Percentiles rank a stretch among this genome's conserved stretches.
These are phyloP conservation scores for Discostella stelligera DNA, from an alignment of 352 stramenopile genomes.

Conservation along the genomic window DNA sequence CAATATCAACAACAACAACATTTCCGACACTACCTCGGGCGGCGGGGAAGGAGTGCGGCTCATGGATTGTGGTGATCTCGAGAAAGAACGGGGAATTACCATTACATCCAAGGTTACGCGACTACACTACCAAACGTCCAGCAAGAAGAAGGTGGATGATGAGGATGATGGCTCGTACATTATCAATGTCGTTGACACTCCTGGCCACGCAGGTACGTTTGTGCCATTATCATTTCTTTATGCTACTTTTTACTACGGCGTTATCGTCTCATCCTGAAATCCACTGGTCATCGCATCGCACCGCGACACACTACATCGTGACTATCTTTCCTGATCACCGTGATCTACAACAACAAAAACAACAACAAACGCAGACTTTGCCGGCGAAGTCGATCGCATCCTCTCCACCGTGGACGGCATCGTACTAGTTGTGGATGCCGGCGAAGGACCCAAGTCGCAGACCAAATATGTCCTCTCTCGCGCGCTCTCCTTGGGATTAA, in stretches of 20 bases:
- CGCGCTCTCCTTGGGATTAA: constrained; percentile 89
- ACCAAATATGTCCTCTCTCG: constrained; percentile 99
- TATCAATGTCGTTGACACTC: constrained; percentile 97
- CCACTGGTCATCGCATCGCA: no score
- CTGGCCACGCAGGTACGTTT: constrained; percentile 86
- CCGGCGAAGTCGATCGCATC: constrained; percentile 96
- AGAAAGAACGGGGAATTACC: constrained; percentile 98
- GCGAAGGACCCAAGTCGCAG: constrained; percentile 95
- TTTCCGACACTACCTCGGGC: constrained; percentile 29
- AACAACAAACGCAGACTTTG: constrained; percentile 89
- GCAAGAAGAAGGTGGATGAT: not conserved
- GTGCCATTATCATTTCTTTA: no score
- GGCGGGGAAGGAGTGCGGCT: constrained; percentile 66
- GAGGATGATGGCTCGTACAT: constrained; percentile 70
- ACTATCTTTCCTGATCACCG: no score
- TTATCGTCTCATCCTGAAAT: no score
- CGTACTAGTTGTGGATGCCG: constrained; percentile 95
- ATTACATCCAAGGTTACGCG: constrained; percentile 98
- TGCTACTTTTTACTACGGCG: no score
- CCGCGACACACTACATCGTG: no score
- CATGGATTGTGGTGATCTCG: constrained; percentile 97
- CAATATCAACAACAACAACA: not conserved
- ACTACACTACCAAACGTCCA: constrained; percentile 85
- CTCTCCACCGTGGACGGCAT: constrained; percentile 96
- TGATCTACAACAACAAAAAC: no score